Base-by-base conservation (phyloP, 495 filamentous ascomycete species). In the Aspergillus hancockii region DNA sequence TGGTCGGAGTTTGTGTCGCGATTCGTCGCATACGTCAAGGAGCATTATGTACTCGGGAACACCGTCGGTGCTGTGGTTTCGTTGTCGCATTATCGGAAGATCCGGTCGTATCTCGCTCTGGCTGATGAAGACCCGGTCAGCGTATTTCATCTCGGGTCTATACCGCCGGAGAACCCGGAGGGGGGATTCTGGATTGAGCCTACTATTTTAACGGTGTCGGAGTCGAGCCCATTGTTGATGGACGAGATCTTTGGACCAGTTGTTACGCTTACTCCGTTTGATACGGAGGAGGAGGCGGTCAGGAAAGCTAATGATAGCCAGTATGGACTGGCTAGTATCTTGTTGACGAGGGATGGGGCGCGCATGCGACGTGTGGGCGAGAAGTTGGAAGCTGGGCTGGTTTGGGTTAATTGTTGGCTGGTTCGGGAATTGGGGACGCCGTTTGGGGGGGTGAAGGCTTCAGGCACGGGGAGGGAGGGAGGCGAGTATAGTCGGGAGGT, bases 201-300 rank as follows among this genome's bases (percentile, higher is more conserved):
- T 8, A 78, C 79, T 4, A 66, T 83, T n/a, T 61, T 77, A 2
- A 75, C 77, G 45, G 74, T 76, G 10, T 10, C 63, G 36, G 31
- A 54, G 6, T 36, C 34, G n/a, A 62, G 55, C 21, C 31, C 34
- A 3, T 32, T 83, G 32, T 74, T 74, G 63, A 76, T 67, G 18
- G 72, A 80, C 28, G 82, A 85, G 63, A 81, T 83, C 30, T 84
- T 85, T 59, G 81, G 81, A 0, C 81, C 81, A 0, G 79, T 84
- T 7, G 71, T 79, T 8, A 72, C 74, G 0, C 53, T 85, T 16
- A 73, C 69, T 57, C 71, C 71, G 8, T 85, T 85, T 68, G 78
- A 83, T 59, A 79, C 76, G 6, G 81, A 84, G 38, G 79, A 81
- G 30, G 81, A 84, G 62, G 78, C 75, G 4, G 67, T 85, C 46